Conservation (phyloP, 345 rosid genomes). For the Arabis alpina region DNA sequence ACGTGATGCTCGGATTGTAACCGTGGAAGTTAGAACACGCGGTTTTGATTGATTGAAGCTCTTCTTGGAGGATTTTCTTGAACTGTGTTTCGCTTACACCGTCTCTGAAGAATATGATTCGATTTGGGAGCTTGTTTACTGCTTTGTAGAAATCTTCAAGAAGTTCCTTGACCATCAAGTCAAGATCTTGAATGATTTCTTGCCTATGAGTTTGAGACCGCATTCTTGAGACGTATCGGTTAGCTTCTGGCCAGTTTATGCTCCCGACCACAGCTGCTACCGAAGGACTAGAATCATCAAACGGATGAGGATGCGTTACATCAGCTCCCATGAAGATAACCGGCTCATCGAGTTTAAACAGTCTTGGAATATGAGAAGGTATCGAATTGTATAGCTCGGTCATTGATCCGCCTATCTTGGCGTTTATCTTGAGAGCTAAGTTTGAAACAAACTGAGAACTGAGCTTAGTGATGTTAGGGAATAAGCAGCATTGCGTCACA, state of each 20-base stretch:
- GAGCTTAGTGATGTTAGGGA: conserved; percentile 74
- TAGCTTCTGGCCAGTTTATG: conserved; percentile 98
- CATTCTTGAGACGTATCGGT: conserved; percentile 87
- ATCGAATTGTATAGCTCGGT: conserved; percentile 80
- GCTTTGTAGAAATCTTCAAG: conserved; percentile 76
- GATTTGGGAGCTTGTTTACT: conserved; percentile 64
- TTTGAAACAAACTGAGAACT: conserved; percentile 92
- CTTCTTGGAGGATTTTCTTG: conserved; percentile 74
- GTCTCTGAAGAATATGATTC: conserved; percentile 93
- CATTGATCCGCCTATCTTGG: conserved; percentile 94
- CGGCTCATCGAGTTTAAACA: conserved; percentile 66
- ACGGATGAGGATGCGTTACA: conserved; percentile 96
- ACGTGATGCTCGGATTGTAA: conserved; percentile 77
- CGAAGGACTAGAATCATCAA: conserved; percentile 92
- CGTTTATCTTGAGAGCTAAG: conserved; percentile 91
- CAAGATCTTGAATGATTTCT: conserved; percentile 88
- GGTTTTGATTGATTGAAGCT: conserved; percentile 66
- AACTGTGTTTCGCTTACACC: conserved; percentile 97
- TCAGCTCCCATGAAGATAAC: conserved; percentile 99
- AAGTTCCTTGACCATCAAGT: conserved; percentile 79
- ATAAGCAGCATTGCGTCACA: conserved; percentile 89
- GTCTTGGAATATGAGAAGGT: conserved; percentile 82
- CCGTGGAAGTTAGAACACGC: conserved; percentile 65
- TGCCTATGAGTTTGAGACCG: conserved; percentile 96
- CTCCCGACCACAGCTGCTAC: conserved; percentile 99